Evolutionary conservation across 495 filamentous ascomycete species (phyloP).

Genomic region (Aspergillus leporis): DNA sequence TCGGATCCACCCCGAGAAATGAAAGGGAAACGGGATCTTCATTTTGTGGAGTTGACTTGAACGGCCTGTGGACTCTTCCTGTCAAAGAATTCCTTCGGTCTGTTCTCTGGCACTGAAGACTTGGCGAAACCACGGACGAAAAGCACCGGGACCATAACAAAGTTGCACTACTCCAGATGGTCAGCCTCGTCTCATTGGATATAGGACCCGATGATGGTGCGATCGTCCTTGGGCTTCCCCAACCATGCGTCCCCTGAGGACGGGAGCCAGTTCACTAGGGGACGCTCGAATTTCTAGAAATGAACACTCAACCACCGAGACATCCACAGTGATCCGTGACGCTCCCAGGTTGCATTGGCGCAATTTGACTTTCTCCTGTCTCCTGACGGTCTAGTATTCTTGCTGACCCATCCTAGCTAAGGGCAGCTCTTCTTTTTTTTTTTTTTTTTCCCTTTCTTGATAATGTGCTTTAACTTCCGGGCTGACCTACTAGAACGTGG

Average conservation of each 20-base stretch:
- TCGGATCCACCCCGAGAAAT: neutral
- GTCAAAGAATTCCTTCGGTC: neutral
- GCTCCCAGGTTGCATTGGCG: constrained; percentile 10
- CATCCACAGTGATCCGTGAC: neutral
- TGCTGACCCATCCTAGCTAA: neutral
- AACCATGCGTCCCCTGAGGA: constrained; percentile 18
- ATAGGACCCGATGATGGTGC: constrained; percentile 2
- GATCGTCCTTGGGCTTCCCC: constrained; percentile 14
- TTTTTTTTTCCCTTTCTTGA: neutral
- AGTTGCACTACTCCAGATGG: neutral
- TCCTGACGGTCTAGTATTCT: constrained; percentile 1
- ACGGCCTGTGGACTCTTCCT: neutral
- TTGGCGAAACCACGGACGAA: constrained; percentile 14
- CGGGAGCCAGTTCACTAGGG: constrained; percentile 5
- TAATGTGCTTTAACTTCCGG: neutral
- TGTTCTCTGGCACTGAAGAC: constrained; percentile 13
- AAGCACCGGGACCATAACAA: constrained; percentile 8
- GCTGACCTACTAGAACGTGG: neutral
- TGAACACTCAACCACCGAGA: constrained; percentile 2
- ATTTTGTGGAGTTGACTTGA: neutral
- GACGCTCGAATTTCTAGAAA: constrained; percentile 17
- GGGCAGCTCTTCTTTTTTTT: neutral
- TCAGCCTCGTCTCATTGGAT: constrained; percentile 6
- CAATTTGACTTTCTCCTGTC: constrained; percentile 7
- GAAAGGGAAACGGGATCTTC: neutral